These are phyloP conservation scores for Coemansia sp. DNA, from an alignment of 192 early-diverging fungal species.

Conservation along the genomic window DNA sequence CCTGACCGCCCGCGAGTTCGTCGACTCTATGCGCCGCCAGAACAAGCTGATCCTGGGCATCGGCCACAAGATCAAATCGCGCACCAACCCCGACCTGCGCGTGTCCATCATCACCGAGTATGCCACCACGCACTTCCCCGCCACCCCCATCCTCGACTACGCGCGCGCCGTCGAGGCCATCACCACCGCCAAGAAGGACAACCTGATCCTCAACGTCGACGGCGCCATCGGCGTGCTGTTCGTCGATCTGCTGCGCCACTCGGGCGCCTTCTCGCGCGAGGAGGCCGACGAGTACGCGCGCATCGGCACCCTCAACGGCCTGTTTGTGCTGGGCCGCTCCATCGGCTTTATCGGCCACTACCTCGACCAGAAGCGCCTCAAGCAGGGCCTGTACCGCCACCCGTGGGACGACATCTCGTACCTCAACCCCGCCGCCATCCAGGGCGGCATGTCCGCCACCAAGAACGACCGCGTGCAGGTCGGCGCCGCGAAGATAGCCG, in stretches of 20 bases:
- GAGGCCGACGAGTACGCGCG: conserved; percentile 95
- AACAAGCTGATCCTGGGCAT: conserved; percentile 98
- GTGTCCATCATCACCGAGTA: conserved; percentile 94
- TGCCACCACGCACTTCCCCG: conserved; percentile 82
- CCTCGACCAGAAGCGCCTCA: conserved; percentile 96
- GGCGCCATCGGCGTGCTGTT: conserved; percentile 93
- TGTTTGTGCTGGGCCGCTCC: conserved; percentile 92
- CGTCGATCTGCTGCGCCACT: conserved; percentile 89
- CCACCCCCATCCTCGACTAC: conserved; percentile 85
- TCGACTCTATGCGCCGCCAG: conserved; percentile 88
- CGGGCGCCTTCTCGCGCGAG: conserved; percentile 86
- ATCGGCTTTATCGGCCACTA: conserved; percentile 98
- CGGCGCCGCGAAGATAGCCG: conserved; percentile 47
- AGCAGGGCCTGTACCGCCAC: conserved; percentile 98
- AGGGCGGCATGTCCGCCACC: conserved; percentile 21
- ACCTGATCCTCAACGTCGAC: conserved; percentile 92
- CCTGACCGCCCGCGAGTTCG: conserved; percentile 89
- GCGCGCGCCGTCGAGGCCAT: conserved; percentile 91
- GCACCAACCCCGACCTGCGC: conserved; percentile 97
- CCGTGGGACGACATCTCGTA: conserved; percentile 97
- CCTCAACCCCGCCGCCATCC: conserved; percentile 50
- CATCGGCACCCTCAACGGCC: conserved; percentile 93
- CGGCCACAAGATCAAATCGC: conserved; percentile 99
- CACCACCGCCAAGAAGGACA: conserved; percentile 98
- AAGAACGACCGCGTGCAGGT: conserved; percentile 50